phyloP scores from a whole-genome alignment of 352 stramenopile species.

The Aphanomyces stellatus region DNA sequence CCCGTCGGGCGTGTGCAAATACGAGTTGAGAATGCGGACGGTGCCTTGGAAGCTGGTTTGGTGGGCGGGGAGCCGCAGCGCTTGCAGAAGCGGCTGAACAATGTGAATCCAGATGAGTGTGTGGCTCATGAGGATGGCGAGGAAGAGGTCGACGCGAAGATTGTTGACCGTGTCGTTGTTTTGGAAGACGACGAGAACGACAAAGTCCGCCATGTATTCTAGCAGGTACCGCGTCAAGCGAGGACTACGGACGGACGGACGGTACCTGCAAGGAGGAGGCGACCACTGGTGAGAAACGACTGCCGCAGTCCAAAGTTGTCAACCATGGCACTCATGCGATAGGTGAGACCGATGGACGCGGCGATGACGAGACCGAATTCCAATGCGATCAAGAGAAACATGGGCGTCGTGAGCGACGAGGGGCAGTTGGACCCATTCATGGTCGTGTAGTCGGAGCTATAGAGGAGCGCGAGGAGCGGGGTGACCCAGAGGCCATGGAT shows the following conservation, averaged over 20 bases:
- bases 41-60: neutral
- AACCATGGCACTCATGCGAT: neutral
- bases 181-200: neutral
- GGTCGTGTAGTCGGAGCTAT: neutral
- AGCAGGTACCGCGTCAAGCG: neutral
- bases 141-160: neutral
- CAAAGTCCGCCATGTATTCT: neutral
- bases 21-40: neutral
- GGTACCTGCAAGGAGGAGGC: neutral
- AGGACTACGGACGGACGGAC: neutral
- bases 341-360: neutral
- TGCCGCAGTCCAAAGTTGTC: slow-evolving; percentile 13
- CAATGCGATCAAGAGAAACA: neutral
- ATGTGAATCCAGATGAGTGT: neutral
- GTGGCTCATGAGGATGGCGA: neutral
- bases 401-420: neutral
- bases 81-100: neutral
- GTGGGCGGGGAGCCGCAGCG: neutral
- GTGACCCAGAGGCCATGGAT: neutral
- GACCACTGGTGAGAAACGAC: neutral
- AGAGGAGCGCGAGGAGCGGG: neutral
- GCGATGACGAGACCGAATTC: neutral
- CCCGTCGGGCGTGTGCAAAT: neutral
- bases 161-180: neutral
- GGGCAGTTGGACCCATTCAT: neutral